phyloP scores from a whole-genome alignment of 345 rosid species.

The Capsella bursapastoris region DNA sequence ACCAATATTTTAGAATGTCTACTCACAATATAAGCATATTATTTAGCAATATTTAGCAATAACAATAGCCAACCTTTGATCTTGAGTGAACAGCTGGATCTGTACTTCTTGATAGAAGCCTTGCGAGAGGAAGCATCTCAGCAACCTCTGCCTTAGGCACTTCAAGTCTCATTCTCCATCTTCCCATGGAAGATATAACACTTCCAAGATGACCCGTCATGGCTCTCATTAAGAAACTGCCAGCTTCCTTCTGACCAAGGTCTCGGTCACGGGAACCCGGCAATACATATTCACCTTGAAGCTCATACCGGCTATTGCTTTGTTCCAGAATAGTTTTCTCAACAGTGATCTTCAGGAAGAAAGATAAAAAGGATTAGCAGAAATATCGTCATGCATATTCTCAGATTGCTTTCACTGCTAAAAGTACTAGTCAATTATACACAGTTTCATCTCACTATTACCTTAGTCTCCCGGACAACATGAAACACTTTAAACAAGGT shows the following conservation, averaged over 20 bases:
- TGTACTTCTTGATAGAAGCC: slow-evolving; percentile 94
- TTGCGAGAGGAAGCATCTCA: slow-evolving; percentile 99
- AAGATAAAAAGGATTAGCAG: slow-evolving; percentile 40
- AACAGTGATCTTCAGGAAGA: slow-evolving; percentile 69
- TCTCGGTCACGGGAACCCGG: slow-evolving; percentile 93
- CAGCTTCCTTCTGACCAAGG: slow-evolving; percentile 70
- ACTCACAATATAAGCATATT: slow-evolving; percentile 8
- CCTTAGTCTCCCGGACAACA: slow-evolving; percentile 20
- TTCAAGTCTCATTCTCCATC: slow-evolving; percentile 99
- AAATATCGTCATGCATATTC: slow-evolving; percentile 32
- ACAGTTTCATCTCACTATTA: slow-evolving; percentile 9
- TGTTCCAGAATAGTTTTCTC: slow-evolving; percentile 95
- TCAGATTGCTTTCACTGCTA: slow-evolving; percentile 26
- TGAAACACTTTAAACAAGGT: slow-evolving; percentile 9
- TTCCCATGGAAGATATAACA: slow-evolving; percentile 97
- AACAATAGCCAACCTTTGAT: slow-evolving; percentile 70
- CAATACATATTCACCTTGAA: slow-evolving; percentile 98
- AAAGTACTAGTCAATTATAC: not conserved
- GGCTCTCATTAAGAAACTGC: slow-evolving; percentile 83
- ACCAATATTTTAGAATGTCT: not conserved
- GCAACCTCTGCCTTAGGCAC: slow-evolving; percentile 98
- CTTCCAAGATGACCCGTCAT: slow-evolving; percentile 94
- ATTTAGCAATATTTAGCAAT: slow-evolving; percentile 29
- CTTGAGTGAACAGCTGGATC: slow-evolving; percentile 97
- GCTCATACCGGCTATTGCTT: slow-evolving; percentile 89